Evolutionary conservation across 805 yeast species (phyloP).

Genomic region (Saccharomycopsis sp.): DNA sequence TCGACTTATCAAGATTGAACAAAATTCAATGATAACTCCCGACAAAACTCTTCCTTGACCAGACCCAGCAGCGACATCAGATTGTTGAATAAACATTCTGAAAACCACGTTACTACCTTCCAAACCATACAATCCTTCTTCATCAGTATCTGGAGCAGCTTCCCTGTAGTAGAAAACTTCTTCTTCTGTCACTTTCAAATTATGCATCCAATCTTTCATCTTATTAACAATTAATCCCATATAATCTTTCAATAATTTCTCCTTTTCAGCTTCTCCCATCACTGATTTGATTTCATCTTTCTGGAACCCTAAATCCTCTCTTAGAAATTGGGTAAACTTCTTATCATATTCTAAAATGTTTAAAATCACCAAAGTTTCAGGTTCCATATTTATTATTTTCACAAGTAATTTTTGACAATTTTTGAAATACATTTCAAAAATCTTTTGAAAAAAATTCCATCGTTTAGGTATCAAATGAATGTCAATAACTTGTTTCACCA

Average conservation of each 20-base stretch:
- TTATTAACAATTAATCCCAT: constrained; percentile 61
- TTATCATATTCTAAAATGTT: constrained; percentile 73
- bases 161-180: constrained; percentile 55
- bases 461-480: constrained; percentile 54
- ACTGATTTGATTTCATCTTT: constrained; percentile 45
- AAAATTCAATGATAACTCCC: constrained; percentile 71
- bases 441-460: constrained; percentile 66
- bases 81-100: constrained; percentile 82
- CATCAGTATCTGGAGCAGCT: constrained; percentile 67
- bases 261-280: constrained; percentile 67
- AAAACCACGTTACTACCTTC: constrained; percentile 76
- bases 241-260: constrained; percentile 70
- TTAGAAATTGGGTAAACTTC: constrained; percentile 50
- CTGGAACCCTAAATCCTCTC: constrained; percentile 41
- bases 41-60: constrained; percentile 73
- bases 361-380: constrained; percentile 71
- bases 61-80: constrained; percentile 79
- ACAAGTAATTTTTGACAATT: constrained; percentile 59
- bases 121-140: constrained; percentile 56
- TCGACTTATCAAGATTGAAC: constrained; percentile 50
- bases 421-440: constrained; percentile 59
- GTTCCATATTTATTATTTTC: constrained; percentile 59
- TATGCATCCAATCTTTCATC: constrained; percentile 79
- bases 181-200: constrained; percentile 60
- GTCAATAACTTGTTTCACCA: constrained; percentile 53